Conservation (phyloP, 805 yeast genomes). For the Metschnikowia gelsemii region DNA sequence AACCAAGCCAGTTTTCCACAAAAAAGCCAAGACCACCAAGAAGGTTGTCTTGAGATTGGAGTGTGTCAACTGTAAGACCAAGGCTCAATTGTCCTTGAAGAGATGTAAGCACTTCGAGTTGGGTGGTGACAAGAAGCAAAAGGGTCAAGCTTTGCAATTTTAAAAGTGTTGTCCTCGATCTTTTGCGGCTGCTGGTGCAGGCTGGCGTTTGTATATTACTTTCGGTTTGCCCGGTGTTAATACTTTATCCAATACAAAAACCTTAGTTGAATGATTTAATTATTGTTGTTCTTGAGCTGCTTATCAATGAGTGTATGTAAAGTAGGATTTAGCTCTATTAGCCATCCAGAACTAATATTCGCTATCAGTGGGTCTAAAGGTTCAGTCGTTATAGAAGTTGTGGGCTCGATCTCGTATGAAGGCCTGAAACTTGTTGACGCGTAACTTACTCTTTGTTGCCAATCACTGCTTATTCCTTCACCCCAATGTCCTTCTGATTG, state of each 20-base stretch:
- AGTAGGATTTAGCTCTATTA: no score
- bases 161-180: slow-evolving; percentile 39
- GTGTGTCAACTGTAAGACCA: slow-evolving; percentile 98
- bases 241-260: slow-evolving; percentile 11
- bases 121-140: slow-evolving; percentile 99
- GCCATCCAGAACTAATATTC: no score
- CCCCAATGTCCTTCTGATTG: no score
- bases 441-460: no score
- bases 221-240: slow-evolving; percentile 14
- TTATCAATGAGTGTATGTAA: no score
- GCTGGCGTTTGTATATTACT: slow-evolving; percentile 13
- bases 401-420: no score
- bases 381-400: no score
- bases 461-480: no score
- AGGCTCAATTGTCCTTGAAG: slow-evolving; percentile 96
- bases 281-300: no score
- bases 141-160: slow-evolving; percentile 99
- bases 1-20: slow-evolving; percentile 99
- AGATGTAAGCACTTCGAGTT: slow-evolving; percentile 99
- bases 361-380: no score
- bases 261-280: slow-evolving; percentile 5
- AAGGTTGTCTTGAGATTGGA: slow-evolving; percentile 99
- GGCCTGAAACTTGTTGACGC: no score
- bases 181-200: slow-evolving; percentile 12
- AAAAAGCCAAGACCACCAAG: slow-evolving; percentile 99